Base-by-base conservation (phyloP, 169 alveolate genomes). In the Amoebophrya sp. region DNA sequence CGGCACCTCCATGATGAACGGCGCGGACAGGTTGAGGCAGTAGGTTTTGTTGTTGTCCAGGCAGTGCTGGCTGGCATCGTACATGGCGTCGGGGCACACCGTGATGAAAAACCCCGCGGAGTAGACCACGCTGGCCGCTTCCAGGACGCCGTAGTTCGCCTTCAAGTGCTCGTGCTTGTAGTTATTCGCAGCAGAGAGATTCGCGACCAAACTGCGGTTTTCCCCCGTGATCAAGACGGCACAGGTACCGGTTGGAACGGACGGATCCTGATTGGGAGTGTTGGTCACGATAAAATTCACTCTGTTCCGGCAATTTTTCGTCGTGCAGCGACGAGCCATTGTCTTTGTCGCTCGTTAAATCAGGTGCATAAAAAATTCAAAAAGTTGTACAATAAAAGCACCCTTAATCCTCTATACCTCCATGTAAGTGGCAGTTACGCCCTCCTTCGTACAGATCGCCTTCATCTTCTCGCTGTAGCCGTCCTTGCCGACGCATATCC, bases 181-280 rank as follows among this genome's bases (percentile, higher is more conserved):
- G 41, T 93, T 92, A 33, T 89, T 89, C 77, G 97, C 93, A 14
- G 97, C 97, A 18, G 96, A 95, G 3, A 96, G 77, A 89, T 95
- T 93, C 53, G 98, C 97, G 47, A 95, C 94, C 3, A 96, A 93
- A 29, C 96, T 66, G 83, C 98, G 94, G 66, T 95, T 96, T 40
- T 94, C 93, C 40, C 95, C 91, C 77, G 92, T 90, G 77, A 96
- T 90, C 77, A 95, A 40, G 77, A 94, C 96, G 33, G 97, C 97
- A 92, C 98, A 96, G 29, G 95, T 94, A 0, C 97, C 98, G 29
- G 98, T 96, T 2, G 96, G 95, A n/a, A 41, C 54, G 23, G 54
- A 41, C 23, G 54, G 12, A 12, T 41, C 54, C 54, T 41, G n/a
- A n/a, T n/a, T n/a, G n/a, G n/a, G n/a, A n/a, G n/a, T n/a, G n/a